These are phyloP conservation scores for Canavalia ensiformis DNA, from an alignment of 306 rosid genomes.

Conservation along the genomic window DNA sequence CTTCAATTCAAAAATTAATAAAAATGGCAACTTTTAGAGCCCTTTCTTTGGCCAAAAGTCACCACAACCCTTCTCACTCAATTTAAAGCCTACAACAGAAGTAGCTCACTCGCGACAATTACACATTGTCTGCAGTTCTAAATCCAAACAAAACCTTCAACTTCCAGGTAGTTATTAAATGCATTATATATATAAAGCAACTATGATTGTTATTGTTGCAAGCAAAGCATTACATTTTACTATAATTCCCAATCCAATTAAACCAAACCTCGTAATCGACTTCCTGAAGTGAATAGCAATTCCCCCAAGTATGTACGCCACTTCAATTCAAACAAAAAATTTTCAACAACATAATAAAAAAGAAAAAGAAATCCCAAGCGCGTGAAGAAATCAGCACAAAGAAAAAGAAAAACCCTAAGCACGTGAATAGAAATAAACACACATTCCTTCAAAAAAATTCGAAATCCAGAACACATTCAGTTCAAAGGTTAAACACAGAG, in stretches of 20 bases:
- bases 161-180: not conserved
- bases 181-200: not conserved
- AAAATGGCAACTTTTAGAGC: slow-evolving; percentile 6
- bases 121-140: not conserved
- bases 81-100: slow-evolving; percentile 23
- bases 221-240: slow-evolving; percentile 7
- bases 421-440: not conserved
- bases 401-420: slow-evolving; percentile 45
- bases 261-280: slow-evolving; percentile 31
- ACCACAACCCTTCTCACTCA: slow-evolving; percentile 1
- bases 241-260: slow-evolving; percentile 5
- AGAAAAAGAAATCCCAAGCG: slow-evolving; percentile 44
- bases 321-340: slow-evolving; percentile 19
- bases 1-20: not conserved
- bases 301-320: slow-evolving; percentile 1
- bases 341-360: not conserved
- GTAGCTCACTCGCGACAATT: slow-evolving; percentile 6
- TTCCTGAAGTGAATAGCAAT: slow-evolving; percentile 3
- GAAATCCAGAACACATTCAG: slow-evolving; percentile 24
- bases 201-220: slow-evolving; percentile 18
- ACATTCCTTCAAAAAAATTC: not conserved
- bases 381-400: not conserved
- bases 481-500: not conserved
- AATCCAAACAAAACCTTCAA: slow-evolving; percentile 8
- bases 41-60: not conserved